phyloP scores from a whole-genome alignment of 805 yeast species.

The Blastobotrys robertii region DNA sequence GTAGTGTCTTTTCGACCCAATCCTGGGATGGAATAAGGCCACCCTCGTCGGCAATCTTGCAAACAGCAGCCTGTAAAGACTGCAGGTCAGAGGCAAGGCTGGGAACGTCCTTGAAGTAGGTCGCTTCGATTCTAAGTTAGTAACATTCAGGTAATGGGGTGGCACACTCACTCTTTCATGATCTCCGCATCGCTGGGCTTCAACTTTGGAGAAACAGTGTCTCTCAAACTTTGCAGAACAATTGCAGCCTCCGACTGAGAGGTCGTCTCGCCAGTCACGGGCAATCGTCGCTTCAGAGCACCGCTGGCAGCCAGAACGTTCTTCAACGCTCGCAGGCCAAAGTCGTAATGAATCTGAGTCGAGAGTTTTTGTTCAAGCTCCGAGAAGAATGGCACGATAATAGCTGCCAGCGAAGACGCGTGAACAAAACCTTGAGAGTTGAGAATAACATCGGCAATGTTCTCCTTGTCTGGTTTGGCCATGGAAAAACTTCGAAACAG shows the following conservation, averaged over 20 bases:
- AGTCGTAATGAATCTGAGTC: slow-evolving; percentile 71
- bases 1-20: slow-evolving; percentile 50
- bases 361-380: slow-evolving; percentile 36
- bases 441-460: slow-evolving; percentile 64
- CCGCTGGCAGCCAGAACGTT: slow-evolving; percentile 55
- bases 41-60: slow-evolving; percentile 16
- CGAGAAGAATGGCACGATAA: slow-evolving; percentile 46
- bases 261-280: not conserved
- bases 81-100: slow-evolving; percentile 20
- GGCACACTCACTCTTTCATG: slow-evolving; percentile 23
- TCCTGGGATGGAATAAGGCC: slow-evolving; percentile 29
- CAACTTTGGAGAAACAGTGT: slow-evolving; percentile 61
- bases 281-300: slow-evolving; percentile 25
- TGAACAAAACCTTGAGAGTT: slow-evolving; percentile 58
- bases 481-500: slow-evolving; percentile 69
- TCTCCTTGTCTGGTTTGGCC: slow-evolving; percentile 56
- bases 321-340: slow-evolving; percentile 79
- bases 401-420: slow-evolving; percentile 36
- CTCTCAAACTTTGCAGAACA: slow-evolving; percentile 45
- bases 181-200: slow-evolving; percentile 40
- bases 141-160: no score
- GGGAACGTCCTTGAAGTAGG: slow-evolving; percentile 12
- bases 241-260: slow-evolving; percentile 16
- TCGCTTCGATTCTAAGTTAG: slow-evolving; percentile 14
- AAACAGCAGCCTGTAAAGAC: slow-evolving; percentile 23